A percentile compares a stretch with the other conserved stretches of the same genome.
Conservation (phyloP, 768 basidiomycete species). For the Macrolepiota dolichaula region DNA sequence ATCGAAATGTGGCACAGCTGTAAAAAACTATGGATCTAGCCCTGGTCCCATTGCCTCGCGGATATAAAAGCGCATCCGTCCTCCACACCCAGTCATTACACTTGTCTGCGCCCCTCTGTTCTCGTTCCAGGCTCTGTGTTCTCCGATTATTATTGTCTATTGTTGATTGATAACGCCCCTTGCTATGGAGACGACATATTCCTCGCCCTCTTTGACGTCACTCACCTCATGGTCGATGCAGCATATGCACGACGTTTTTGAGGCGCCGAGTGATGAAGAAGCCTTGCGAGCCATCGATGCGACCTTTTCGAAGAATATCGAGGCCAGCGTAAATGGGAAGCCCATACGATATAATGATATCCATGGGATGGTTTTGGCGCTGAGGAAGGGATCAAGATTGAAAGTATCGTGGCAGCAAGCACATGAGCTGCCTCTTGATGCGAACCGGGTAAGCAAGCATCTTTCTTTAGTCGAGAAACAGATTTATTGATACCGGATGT, state of each 20-base stretch:
- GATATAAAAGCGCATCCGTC: not conserved
- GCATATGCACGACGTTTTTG: conserved; percentile 11
- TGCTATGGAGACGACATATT: conserved; percentile 2
- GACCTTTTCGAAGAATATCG: conserved; percentile 8
- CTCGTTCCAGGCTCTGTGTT: not conserved
- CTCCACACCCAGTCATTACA: not conserved
- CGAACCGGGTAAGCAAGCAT: conserved; percentile 3
- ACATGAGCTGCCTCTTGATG: not conserved
- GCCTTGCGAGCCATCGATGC: conserved; percentile 7
- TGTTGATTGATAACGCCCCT: not conserved
- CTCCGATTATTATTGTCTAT: not conserved
- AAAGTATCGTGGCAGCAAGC: conserved; percentile 10
- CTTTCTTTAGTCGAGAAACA: not conserved
- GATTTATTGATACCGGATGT: not conserved
- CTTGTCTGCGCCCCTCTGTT: not conserved
- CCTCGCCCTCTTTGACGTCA: conserved; percentile 3
- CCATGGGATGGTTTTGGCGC: conserved; percentile 9
- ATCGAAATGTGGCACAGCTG: not conserved
- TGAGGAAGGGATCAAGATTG: conserved; percentile 9
- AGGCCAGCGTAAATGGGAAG: conserved; percentile 12
- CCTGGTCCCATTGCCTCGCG: not conserved
- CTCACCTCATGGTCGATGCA: conserved; percentile 12
- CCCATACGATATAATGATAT: conserved; percentile 8
- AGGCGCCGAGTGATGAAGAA: conserved; percentile 13
- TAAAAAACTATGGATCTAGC: not conserved